Evolutionary conservation across 2,329 filamentous ascomycete genomes (phyloP).

Genomic region (Trichoderma harzianum): DNA sequence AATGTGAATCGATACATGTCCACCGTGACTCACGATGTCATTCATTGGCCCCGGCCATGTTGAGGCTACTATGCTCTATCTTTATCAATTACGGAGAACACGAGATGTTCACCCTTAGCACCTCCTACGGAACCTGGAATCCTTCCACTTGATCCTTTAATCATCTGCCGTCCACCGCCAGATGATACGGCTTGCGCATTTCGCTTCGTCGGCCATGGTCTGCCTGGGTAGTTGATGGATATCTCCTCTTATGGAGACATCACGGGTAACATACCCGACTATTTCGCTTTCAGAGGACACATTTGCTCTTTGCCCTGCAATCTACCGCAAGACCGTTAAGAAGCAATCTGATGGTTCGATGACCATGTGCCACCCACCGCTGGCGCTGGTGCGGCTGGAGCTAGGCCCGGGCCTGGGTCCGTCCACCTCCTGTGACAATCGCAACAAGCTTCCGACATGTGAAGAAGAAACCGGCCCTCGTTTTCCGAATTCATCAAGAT

Average conservation of each 20-base stretch:
- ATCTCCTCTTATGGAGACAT: not conserved
- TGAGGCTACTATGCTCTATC: not conserved
- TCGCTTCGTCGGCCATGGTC: not conserved
- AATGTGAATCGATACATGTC: not conserved
- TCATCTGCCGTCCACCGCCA: not conserved
- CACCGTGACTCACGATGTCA: not conserved
- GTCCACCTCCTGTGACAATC: not conserved
- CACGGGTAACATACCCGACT: not conserved
- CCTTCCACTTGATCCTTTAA: not conserved
- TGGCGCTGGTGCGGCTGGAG: no score
- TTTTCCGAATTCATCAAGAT: conserved; percentile 24
- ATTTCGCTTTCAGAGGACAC: not conserved
- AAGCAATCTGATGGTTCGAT: not conserved
- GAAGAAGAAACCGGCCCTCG: conserved; percentile 23
- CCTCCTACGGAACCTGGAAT: not conserved
- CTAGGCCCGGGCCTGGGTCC: no score
- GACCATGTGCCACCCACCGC: not conserved
- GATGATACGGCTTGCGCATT: not conserved
- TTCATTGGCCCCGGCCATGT: not conserved
- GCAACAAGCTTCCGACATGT: conserved; percentile 28
- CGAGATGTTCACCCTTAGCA: not conserved
- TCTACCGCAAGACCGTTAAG: conserved; percentile 23
- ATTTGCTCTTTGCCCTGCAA: not conserved
- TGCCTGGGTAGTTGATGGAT: not conserved
- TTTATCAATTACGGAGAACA: not conserved